Base-by-base conservation (phyloP, 257 asterid species). In the Voacanga thouarsii region DNA sequence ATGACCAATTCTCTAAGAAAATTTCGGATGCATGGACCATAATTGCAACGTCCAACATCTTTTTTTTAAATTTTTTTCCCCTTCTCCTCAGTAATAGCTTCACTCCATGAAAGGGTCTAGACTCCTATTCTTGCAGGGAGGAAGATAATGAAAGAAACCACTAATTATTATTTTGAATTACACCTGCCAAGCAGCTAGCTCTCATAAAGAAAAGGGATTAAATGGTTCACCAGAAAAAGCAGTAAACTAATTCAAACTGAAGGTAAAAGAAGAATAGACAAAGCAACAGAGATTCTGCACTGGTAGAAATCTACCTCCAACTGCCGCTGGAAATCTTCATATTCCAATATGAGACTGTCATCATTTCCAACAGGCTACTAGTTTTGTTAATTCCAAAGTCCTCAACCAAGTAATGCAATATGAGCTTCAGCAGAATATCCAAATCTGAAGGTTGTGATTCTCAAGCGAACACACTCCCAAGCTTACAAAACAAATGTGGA, bases 401-500 rank as follows among this genome's bases (percentile, higher is more conserved):
- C 24, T 18, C 4, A 18, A 23, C 23, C 59, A 49, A 4, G 16
- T 9, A 51, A 51, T 51, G 23, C 11, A 2, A 51, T 11, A 12
- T 14, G 57, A 51, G 3, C 39, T 71, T 24, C 39, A 71, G 60
- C 14, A 23, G 75, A n/a, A 43, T 26, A 23, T 15, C 30, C 24
- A 71, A 6, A 14, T 51, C 3, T 16, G 43, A 44, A 44, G 61
- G 24, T 71, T 49, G 49, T 49, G 41, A 49, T 71, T 14, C 57
- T 28, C 66, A 44, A 66, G 12, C 26, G 26, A 66, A 66, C 67
- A 19, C 49, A 19, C 39, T 39, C 49, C 8, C 59, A 74, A 14
- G 7, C 69, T 57, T 43, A 67, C 43, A 49, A 83, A 83, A 19
- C 45, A 72, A 60, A 73, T 47, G 75, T 61, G 67, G 49, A 63